phyloP scores from a whole-genome alignment of 164 flowering plant genomes.

The Vitis vinifera region DNA sequence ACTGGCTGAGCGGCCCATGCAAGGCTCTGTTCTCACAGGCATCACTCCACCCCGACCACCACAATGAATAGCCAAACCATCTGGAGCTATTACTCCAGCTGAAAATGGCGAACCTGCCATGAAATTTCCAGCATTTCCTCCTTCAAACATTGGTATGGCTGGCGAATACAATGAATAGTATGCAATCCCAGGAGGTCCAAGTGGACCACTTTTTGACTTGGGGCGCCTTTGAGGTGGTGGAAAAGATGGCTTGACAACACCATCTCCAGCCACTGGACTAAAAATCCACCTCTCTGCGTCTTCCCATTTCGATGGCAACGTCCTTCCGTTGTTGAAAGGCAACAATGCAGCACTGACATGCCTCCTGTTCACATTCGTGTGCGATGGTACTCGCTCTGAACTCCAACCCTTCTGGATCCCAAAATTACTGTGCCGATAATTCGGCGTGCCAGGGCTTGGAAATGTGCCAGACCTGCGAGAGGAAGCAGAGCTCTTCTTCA shows the following conservation, averaged over 20 bases:
- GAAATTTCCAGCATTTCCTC: conserved; percentile 36
- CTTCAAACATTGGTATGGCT: conserved; percentile 50
- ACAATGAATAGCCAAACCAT: conserved; percentile 33
- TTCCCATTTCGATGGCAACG: conserved; percentile 98
- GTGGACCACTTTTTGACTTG: conserved; percentile 92
- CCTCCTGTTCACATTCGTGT: conserved; percentile 35
- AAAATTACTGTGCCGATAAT: conserved; percentile 36
- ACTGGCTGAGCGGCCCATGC: conserved; percentile 80
- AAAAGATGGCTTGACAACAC: conserved; percentile 30
- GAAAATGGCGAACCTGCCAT: conserved; percentile 64
- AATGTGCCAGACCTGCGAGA: conserved; percentile 46
- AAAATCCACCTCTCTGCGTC: conserved; percentile 99
- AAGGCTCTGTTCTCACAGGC: conserved; percentile 43
- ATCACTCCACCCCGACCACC: conserved; percentile 28
- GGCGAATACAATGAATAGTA: conserved; percentile 68
- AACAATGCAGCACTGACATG: conserved; percentile 39
- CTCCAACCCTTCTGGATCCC: conserved; percentile 89
- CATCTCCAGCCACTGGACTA: conserved; percentile 74
- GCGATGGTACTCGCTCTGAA: conserved; percentile 84
- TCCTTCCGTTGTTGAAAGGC: conserved; percentile 69
- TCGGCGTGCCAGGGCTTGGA: conserved; percentile 87
- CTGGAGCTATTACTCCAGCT: conserved; percentile 51
- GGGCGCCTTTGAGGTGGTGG: conserved; percentile 66
- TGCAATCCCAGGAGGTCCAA: conserved; percentile 76
- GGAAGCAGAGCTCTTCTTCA: conserved; percentile 52